phyloP scores from a whole-genome alignment of 345 rosid genomes.

The Turnera subulata region DNA sequence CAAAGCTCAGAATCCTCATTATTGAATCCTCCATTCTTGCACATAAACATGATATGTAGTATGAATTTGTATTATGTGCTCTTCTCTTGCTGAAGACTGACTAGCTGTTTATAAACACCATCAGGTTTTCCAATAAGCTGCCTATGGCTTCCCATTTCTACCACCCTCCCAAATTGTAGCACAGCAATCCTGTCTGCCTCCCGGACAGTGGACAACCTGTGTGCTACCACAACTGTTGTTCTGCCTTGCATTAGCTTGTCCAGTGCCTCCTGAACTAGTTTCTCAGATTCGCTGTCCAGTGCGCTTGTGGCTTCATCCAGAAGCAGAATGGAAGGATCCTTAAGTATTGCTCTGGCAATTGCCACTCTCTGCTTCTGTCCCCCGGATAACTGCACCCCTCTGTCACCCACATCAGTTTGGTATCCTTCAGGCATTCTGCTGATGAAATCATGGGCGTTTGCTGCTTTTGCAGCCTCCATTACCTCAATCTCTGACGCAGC shows the following conservation, averaged over 20 bases:
- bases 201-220: conserved; percentile 62
- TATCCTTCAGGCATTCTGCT: conserved; percentile 73
- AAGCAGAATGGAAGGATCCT: conserved; percentile 67
- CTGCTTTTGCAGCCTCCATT: conserved; percentile 60
- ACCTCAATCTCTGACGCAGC: conserved; percentile 69
- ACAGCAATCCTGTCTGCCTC: conserved; percentile 60
- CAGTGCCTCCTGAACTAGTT: conserved; percentile 69
- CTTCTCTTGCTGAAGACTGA: conserved; percentile 45
- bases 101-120: conserved; percentile 56
- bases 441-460: conserved; percentile 80
- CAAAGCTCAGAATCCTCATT: too few relatives aligned
- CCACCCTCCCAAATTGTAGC: conserved; percentile 55
- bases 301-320: conserved; percentile 91
- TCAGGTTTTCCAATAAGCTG: conserved; percentile 42
- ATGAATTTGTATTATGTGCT: conserved; percentile 9
- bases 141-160: conserved; percentile 67
- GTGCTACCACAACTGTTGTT: conserved; percentile 74
- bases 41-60: too few relatives aligned
- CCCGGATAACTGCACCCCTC: conserved; percentile 77
- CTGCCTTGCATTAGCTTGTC: conserved; percentile 70
- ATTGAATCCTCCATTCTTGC: too few relatives aligned
- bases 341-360: conserved; percentile 71
- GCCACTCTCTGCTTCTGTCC: conserved; percentile 91
- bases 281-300: conserved; percentile 66
- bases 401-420: conserved; percentile 65